Conservation (phyloP, 495 filamentous ascomycete genomes). For the Ramalina intermedia region DNA sequence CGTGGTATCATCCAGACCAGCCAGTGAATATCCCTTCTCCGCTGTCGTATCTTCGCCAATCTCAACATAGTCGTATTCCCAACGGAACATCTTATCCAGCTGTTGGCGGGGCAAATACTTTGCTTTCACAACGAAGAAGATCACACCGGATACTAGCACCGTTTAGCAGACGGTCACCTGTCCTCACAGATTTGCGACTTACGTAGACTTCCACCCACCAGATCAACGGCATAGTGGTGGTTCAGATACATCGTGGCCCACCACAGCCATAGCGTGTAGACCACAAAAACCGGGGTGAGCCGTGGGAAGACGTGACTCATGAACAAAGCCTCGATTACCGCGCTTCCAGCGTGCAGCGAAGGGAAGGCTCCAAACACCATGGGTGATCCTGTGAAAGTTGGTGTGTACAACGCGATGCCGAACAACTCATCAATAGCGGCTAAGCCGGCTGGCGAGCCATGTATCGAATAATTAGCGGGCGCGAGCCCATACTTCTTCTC, state of each 20-base stretch:
- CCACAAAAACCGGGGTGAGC: slow-evolving; percentile 57
- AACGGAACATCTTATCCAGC: slow-evolving; percentile 68
- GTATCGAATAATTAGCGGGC: slow-evolving; percentile 82
- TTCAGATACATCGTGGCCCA: slow-evolving; percentile 98
- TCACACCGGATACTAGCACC: slow-evolving; percentile 46
- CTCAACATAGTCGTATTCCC: slow-evolving; percentile 94
- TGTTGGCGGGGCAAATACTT: slow-evolving; percentile 72
- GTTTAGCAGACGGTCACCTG: background rate
- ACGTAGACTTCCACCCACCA: slow-evolving; percentile 68
- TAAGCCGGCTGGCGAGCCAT: slow-evolving; percentile 74
- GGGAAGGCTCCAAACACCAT: slow-evolving; percentile 93
- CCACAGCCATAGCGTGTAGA: slow-evolving; percentile 83
- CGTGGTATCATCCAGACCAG: slow-evolving; percentile 38
- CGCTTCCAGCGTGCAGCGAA: slow-evolving; percentile 72
- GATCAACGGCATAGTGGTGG: slow-evolving; percentile 89
- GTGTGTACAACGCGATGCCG: slow-evolving; percentile 83
- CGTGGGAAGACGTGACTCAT: slow-evolving; percentile 80
- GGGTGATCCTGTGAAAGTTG: slow-evolving; percentile 73
- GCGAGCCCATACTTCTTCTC: slow-evolving; percentile 78
- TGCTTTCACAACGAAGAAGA: slow-evolving; percentile 66
- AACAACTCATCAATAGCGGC: slow-evolving; percentile 79
- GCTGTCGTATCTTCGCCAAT: slow-evolving; percentile 42
- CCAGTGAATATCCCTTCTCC: slow-evolving; percentile 41
- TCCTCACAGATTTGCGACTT: slow-evolving; percentile 13
- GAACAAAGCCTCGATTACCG: slow-evolving; percentile 81